A percentile compares a stretch with the other conserved stretches of the same genome.
These are phyloP conservation scores for Leccinum obscurum DNA, from an alignment of 768 basidiomycete genomes.

Conservation along the genomic window DNA sequence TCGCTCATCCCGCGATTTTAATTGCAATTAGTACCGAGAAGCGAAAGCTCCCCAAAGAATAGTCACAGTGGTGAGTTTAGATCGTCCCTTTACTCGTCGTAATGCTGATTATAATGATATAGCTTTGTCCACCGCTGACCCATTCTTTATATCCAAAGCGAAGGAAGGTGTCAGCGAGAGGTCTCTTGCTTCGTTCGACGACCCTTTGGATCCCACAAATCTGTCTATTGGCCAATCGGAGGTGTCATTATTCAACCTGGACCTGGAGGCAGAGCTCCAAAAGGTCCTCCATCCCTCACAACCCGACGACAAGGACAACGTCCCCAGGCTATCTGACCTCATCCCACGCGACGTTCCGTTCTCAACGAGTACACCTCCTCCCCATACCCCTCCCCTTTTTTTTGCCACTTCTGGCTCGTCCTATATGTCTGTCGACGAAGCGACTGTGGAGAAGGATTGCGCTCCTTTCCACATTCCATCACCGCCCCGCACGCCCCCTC, in stretches of 20 bases:
- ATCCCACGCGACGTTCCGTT: conserved; percentile 25
- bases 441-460: conserved; percentile 5
- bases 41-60: conserved; percentile 26
- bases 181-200: conserved; percentile 31
- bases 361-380: conserved; percentile 32
- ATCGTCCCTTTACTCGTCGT: neutral
- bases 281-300: conserved; percentile 20
- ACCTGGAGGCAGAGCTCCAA: conserved; percentile 32
- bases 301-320: conserved; percentile 10
- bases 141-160: conserved; percentile 18
- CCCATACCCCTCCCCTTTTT: conserved; percentile 18
- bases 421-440: conserved; percentile 14
- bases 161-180: conserved; percentile 30
- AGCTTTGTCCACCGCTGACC: conserved; percentile 23
- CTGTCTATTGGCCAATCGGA: conserved; percentile 39
- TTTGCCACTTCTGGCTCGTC: conserved; percentile 22
- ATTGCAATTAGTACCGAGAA: conserved; percentile 13
- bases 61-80: conserved; percentile 15
- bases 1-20: conserved; percentile 38
- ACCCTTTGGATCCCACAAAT: conserved; percentile 33
- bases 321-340: conserved; percentile 26
- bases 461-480: conserved; percentile 3
- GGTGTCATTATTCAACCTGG: conserved; percentile 36
- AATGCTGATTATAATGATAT: neutral
- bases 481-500: conserved; percentile 4